Conservation (phyloP, 768 basidiomycete species). For the Mycena metata region DNA sequence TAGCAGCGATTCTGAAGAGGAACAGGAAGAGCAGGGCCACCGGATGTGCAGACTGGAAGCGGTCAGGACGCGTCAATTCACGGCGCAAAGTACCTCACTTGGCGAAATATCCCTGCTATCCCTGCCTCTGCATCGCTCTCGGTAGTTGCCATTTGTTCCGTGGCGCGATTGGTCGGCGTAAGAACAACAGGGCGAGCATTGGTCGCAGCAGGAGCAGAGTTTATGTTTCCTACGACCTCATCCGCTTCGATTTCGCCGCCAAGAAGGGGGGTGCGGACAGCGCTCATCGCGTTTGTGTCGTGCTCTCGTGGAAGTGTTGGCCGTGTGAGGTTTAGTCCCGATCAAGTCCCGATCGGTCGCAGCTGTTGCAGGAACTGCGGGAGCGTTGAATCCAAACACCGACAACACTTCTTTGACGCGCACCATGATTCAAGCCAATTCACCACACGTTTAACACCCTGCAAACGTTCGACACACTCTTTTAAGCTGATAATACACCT, state of each 20-base stretch:
- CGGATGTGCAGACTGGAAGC: conserved; percentile 80
- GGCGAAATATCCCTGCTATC: conserved; percentile 81
- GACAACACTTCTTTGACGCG: too few relatives aligned
- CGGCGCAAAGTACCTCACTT: conserved; percentile 59
- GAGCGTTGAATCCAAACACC: too few relatives aligned
- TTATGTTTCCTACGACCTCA: conserved; percentile 57
- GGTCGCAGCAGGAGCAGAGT: conserved; percentile 46
- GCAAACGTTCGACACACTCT: conserved; percentile 24
- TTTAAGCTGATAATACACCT: neutral
- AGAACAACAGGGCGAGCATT: conserved; percentile 64
- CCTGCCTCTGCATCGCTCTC: conserved; percentile 83
- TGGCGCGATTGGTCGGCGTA: conserved; percentile 63
- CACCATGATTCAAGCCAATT: neutral
- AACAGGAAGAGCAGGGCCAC: conserved; percentile 89
- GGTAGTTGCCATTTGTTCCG: conserved; percentile 64
- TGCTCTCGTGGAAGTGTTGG: neutral
- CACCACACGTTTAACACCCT: conserved; percentile 15
- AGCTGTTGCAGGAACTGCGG: too few relatives aligned
- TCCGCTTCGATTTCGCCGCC: conserved; percentile 91
- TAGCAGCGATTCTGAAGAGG: conserved; percentile 89
- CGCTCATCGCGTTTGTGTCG: conserved; percentile 60
- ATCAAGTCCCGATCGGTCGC: too few relatives aligned
- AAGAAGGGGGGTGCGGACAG: conserved; percentile 70
- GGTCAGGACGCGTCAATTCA: conserved; percentile 21
- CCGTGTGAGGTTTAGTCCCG: neutral